These are phyloP conservation scores for Paecilomyces fulvus DNA, from an alignment of 2,329 filamentous ascomycete genomes.

Conservation along the genomic window DNA sequence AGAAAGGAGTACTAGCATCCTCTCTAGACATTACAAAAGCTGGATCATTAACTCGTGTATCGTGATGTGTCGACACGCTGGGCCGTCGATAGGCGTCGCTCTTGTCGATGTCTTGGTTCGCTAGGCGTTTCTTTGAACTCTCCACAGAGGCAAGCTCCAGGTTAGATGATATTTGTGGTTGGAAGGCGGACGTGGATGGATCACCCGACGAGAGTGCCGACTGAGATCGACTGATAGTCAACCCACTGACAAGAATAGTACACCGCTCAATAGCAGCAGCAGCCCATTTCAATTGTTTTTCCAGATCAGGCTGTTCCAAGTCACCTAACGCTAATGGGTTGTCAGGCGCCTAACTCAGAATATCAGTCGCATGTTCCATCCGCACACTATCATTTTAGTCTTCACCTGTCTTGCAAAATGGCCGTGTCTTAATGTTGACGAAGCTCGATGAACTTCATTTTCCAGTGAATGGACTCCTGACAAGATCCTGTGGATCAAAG, in stretches of 20 bases:
- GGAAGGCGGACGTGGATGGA: background rate
- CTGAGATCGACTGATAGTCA: background rate
- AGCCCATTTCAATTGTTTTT: background rate
- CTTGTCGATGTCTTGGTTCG: background rate
- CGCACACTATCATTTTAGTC: background rate
- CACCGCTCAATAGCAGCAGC: background rate
- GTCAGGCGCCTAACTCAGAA: background rate
- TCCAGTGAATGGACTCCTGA: conserved; percentile 10
- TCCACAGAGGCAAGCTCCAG: background rate
- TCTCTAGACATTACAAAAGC: background rate
- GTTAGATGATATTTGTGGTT: background rate
- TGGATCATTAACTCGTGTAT: background rate
- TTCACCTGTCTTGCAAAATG: background rate
- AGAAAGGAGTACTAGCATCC: background rate
- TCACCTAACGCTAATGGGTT: background rate
- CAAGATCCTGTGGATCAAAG: conserved; percentile 9
- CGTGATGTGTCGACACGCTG: background rate
- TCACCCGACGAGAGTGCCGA: background rate
- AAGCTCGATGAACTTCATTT: conserved; percentile 9
- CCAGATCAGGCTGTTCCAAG: background rate
- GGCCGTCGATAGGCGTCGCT: background rate
- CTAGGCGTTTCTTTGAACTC: background rate
- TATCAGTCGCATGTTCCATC: background rate
- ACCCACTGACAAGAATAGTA: background rate
- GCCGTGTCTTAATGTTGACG: background rate